Base-by-base conservation (phyloP, 352 stramenopile species). In the Phytopythium delawarense region DNA sequence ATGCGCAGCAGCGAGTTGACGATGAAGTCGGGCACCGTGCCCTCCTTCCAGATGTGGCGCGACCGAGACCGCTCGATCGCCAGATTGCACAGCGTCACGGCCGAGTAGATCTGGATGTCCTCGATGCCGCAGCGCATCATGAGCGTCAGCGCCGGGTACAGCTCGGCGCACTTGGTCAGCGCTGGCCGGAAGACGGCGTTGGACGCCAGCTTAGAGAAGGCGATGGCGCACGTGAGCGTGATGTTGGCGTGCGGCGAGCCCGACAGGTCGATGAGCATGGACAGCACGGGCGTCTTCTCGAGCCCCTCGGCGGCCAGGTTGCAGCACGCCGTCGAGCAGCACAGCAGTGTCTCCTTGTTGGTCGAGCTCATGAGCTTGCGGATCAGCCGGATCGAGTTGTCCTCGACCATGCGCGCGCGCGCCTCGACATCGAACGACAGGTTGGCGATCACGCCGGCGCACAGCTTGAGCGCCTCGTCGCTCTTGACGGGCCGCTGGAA, bases 51-150 rank as follows among this genome's bases (percentile, higher is more conserved):
- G 32, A 96, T 84, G 64, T 91, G 76, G 7, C 77, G 77, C 30
- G 76, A 77, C 1, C 84, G 77, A 44, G 87, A 69, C 0, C 71
- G 76, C 63, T 92, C 84, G 11, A 91, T 86, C 0, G 83, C 83
- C 25, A 96, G 65, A 59, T 94, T 96, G 67, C 88, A 96, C 25
- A 96, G 69, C 23, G 85, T 82, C 20, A 91, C 84, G 21, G 87
- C 88, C n/a, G 81, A 94, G 74, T 94, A 92, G 62, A 95, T 92
- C 64, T 96, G 88, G 30, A 94, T 94, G 46, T 94, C 81, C 40
- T 94, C 85, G 40, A 92, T 83, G 9, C 85, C 87, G 50, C 84
- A 94, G 12, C 88, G 85, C 88, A 96, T 96, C 87, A 96, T 94
- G 32, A 91, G 67, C 13, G 80, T 92, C 20, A 94, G 69, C 12